Evolutionary conservation across 345 rosid genomes (phyloP), one percentile per base, ranked within the genome.

Genomic region (Draba incana): DNA sequence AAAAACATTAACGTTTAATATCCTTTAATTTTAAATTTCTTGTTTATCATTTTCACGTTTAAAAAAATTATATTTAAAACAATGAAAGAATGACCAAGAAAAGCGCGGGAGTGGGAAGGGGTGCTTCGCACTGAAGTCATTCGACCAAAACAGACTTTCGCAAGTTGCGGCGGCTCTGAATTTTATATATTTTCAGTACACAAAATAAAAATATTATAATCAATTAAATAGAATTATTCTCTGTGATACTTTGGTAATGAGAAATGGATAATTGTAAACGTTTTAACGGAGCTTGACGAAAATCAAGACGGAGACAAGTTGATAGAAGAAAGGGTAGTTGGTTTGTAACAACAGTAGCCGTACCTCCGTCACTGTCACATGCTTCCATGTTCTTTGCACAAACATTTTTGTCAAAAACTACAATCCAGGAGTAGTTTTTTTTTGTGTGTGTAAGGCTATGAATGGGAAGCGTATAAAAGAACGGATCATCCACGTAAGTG

Each of bases 131-230:
- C 56, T 48, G 54, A 73, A 73, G 71, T 57, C 48, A 65, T 58
- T 66, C 62, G 50, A 33, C 66, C 16, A 39, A 38, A 65, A 66
- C 71, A 73, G 71, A 66, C 77, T 66, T 72, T 66, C 72, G 67
- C 67, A 66, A 73, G 62, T 66, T 66, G 77, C 55, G 67, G 77
- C 72, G 55, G 66, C 77, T 73, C 71, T 58, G 67, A 58, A 9
- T 10, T 73, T 52, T 43, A 43, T 24, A 43, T 12, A 5, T 4
- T 13, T 51, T 12, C 50, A 13, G 8, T 12, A 33, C 23, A 24
- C 35, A 38, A 20, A 14, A 8, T 11, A 14, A 9, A 20, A 8
- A 5, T 30, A 41, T 5, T 33, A 5, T 28, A 42, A 41, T 54
- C 12, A 23, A 10, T 52, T 20, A 58, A 47, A 27, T 11, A 69